These are phyloP conservation scores for Butyriboletus appendiculatus DNA, from an alignment of 1,284 basidiomycete genomes.

Conservation along the genomic window DNA sequence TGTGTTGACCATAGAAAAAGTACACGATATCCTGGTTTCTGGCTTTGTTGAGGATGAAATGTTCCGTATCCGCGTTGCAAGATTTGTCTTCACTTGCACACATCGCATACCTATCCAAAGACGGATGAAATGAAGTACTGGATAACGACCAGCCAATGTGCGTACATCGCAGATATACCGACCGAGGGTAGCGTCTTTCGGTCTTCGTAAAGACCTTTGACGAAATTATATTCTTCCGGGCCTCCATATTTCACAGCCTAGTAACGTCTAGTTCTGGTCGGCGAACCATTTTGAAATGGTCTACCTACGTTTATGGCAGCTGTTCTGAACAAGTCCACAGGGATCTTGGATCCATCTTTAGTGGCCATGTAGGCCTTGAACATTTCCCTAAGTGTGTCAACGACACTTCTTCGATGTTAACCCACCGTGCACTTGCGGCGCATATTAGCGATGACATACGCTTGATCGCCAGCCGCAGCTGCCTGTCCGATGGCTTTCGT, in stretches of 20 bases:
- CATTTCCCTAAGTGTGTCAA: constrained; percentile 72
- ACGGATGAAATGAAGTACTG: constrained; percentile 2
- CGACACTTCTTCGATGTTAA: constrained; percentile 48
- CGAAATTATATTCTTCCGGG: constrained; percentile 74
- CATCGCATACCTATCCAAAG: constrained; percentile 31
- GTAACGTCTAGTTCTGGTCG: constrained; percentile 14
- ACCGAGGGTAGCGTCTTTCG: constrained; percentile 72
- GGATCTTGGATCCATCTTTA: constrained; percentile 79
- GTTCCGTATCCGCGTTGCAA: constrained; percentile 50
- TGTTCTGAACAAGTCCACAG: constrained; percentile 67
- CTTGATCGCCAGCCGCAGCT: constrained; percentile 62
- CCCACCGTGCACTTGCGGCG: not conserved
- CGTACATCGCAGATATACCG: constrained; percentile 69
- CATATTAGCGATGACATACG: constrained; percentile 37
- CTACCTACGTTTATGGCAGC: constrained; percentile 51
- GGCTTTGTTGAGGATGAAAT: constrained; percentile 46
- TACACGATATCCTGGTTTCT: constrained; percentile 57
- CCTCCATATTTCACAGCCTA: constrained; percentile 78
- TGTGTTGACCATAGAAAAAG: constrained; percentile 38
- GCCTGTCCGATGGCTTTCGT: constrained; percentile 74
- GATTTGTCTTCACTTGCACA: constrained; percentile 37
- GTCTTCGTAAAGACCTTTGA: constrained; percentile 70
- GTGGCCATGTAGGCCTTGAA: constrained; percentile 76
- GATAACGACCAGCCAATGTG: constrained; percentile 2
- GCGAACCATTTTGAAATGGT: not conserved